A percentile compares a stretch with the other conserved stretches of the same genome.
phyloP scores from a whole-genome alignment of 371 early-diverging fungal species.

The Fennellomyces sp. region DNA sequence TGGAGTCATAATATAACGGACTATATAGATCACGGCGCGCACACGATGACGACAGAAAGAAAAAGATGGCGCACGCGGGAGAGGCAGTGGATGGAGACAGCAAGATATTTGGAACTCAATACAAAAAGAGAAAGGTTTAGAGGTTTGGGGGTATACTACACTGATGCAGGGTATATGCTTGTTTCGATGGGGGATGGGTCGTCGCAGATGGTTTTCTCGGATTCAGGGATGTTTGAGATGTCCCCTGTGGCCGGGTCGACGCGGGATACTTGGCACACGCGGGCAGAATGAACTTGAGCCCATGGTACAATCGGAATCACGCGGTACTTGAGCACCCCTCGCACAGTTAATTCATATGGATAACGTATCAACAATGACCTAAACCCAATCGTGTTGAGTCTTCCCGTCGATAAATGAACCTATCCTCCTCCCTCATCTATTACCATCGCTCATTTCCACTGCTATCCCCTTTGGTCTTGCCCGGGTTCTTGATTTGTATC shows the following conservation, averaged over 20 bases:
- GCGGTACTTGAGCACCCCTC: constrained; percentile 66
- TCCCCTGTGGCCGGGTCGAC: constrained; percentile 50
- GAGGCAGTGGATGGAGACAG: constrained; percentile 11
- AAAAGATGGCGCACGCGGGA: constrained; percentile 16
- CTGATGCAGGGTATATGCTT: background rate
- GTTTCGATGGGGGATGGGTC: constrained; percentile 13
- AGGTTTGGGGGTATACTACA: background rate
- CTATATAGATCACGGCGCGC: constrained; percentile 19
- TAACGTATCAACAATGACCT: constrained; percentile 60
- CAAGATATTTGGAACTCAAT: constrained; percentile 14
- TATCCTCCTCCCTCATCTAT: too few relatives aligned
- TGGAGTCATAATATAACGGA: background rate
- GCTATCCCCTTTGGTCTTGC: constrained; percentile 43
- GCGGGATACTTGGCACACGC: constrained; percentile 42
- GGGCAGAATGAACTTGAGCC: constrained; percentile 28
- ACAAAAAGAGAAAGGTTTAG: constrained; percentile 19
- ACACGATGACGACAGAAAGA: constrained; percentile 27
- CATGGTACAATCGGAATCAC: constrained; percentile 31
- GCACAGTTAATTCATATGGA: constrained; percentile 66
- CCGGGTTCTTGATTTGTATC: constrained; percentile 64
- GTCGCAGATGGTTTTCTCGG: constrained; percentile 38
- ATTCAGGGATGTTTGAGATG: constrained; percentile 15
- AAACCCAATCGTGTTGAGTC: background rate
- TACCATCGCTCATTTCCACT: constrained; percentile 55
- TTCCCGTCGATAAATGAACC: too few relatives aligned